A percentile compares a stretch with the other conserved stretches of the same genome.
These are phyloP conservation scores for Rauvolfia tetraphylla DNA, from an alignment of 257 asterid genomes.

Conservation along the genomic window DNA sequence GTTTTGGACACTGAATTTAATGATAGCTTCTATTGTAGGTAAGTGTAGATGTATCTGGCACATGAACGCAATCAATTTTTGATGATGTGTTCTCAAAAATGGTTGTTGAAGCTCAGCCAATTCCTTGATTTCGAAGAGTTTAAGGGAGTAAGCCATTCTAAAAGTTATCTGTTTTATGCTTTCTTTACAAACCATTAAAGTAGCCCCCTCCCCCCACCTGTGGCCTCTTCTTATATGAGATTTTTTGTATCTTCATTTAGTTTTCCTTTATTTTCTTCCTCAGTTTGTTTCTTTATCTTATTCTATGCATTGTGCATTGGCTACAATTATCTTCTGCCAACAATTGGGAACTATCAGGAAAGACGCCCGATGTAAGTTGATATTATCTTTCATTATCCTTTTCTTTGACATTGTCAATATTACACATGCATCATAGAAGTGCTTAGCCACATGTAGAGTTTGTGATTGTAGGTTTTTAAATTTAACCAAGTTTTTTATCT, in stretches of 20 bases:
- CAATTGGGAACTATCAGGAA: constrained; percentile 41
- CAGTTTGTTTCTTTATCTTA: constrained; percentile 15
- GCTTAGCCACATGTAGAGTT: too few species aligned
- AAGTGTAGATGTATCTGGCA: constrained; percentile 38
- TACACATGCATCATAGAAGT: not conserved
- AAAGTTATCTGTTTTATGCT: not conserved
- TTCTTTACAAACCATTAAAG: not conserved
- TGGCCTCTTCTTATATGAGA: not conserved
- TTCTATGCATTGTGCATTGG: constrained; percentile 12
- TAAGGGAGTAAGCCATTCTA: constrained; percentile 46
- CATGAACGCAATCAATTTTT: constrained; percentile 42
- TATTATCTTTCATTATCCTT: not conserved
- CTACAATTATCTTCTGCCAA: constrained; percentile 11
- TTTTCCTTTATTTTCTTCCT: constrained; percentile 1
- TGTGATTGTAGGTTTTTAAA: not conserved
- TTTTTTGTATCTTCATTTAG: not conserved
- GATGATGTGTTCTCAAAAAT: constrained; percentile 47
- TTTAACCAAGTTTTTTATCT: not conserved
- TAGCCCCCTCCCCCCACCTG: not conserved
- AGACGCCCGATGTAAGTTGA: constrained; percentile 58
- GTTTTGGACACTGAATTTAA: constrained; percentile 1
- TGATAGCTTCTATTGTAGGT: constrained; percentile 29
- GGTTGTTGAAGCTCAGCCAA: constrained; percentile 65
- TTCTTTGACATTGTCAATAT: constrained; percentile 3
- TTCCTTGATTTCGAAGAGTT: constrained; percentile 66